These are phyloP conservation scores for Ophiostoma piceae DNA, from an alignment of 2,329 filamentous ascomycete genomes.

Conservation along the genomic window DNA sequence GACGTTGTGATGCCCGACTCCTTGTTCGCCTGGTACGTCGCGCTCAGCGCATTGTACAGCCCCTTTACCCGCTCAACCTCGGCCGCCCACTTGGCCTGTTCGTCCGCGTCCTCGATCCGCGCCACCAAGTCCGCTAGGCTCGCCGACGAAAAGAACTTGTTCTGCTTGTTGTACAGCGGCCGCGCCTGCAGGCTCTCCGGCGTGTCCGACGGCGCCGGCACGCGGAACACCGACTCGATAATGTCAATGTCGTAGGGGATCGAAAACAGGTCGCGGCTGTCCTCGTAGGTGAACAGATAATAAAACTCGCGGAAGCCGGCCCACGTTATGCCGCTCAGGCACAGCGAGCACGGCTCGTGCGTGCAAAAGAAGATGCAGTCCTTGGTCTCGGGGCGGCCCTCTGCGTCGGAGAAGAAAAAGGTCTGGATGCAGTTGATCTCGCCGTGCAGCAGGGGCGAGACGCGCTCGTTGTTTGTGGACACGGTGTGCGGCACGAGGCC, in stretches of 20 bases:
- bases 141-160: constrained; percentile 49
- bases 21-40: constrained; percentile 48
- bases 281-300: constrained; percentile 56
- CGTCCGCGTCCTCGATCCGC: constrained; percentile 35
- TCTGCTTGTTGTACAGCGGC: constrained; percentile 50
- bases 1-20: constrained; percentile 39
- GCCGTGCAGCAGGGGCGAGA: constrained; percentile 52
- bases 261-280: constrained; percentile 50
- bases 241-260: constrained; percentile 57
- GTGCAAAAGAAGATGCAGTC: constrained; percentile 56
- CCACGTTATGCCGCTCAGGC: constrained; percentile 54
- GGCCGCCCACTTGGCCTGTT: constrained; percentile 33
- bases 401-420: constrained; percentile 44
- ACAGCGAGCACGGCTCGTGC: constrained; percentile 55
- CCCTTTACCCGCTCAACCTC: constrained; percentile 47
- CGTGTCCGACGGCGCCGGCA: constrained; percentile 38
- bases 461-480: constrained; percentile 52
- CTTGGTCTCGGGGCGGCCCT: constrained; percentile 32
- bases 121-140: constrained; percentile 41
- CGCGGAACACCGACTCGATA: constrained; percentile 50
- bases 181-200: constrained; percentile 37
- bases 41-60: constrained; percentile 43
- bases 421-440: constrained; percentile 58
- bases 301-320: constrained; percentile 53
- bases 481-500: constrained; percentile 43